Conservation (phyloP, 495 filamentous ascomycete genomes). For the Tuber borchii region DNA sequence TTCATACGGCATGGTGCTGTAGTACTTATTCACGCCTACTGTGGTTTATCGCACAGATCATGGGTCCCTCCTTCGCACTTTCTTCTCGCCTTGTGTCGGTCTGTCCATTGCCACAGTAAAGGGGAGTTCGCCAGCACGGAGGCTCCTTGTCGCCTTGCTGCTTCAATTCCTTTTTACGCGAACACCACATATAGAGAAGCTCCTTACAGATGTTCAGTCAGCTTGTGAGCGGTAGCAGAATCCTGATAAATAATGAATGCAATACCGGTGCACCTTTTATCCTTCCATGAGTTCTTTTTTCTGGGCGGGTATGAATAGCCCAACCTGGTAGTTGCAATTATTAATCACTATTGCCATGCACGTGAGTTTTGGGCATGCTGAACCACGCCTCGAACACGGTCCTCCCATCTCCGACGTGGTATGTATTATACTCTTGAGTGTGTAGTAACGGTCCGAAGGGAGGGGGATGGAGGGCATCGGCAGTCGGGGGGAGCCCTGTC, state of each 20-base stretch:
- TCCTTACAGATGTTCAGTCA: not conserved
- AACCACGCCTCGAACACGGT: not conserved
- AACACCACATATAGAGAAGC: not conserved
- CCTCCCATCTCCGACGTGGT: not conserved
- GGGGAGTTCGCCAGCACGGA: not conserved
- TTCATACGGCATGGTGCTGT: not conserved
- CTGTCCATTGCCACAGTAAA: not conserved
- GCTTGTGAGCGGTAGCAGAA: not conserved
- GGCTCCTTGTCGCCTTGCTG: not conserved
- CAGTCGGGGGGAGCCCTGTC: not conserved
- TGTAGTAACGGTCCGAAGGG: not conserved
- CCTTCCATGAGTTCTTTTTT: not conserved
- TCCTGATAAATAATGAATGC: not conserved
- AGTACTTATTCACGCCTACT: not conserved
- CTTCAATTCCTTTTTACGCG: not conserved
- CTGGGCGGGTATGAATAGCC: not conserved
- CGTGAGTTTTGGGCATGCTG: not conserved
- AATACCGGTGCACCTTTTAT: not conserved
- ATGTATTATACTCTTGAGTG: not conserved
- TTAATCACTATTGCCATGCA: not conserved
- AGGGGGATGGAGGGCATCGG: not conserved
- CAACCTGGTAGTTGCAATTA: not conserved
- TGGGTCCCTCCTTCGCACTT: not conserved
- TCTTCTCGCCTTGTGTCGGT: not conserved
- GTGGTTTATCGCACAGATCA: not conserved